These are phyloP conservation scores for Pichia sp. DNA, from an alignment of 1,139 yeast species.

Conservation along the genomic window DNA sequence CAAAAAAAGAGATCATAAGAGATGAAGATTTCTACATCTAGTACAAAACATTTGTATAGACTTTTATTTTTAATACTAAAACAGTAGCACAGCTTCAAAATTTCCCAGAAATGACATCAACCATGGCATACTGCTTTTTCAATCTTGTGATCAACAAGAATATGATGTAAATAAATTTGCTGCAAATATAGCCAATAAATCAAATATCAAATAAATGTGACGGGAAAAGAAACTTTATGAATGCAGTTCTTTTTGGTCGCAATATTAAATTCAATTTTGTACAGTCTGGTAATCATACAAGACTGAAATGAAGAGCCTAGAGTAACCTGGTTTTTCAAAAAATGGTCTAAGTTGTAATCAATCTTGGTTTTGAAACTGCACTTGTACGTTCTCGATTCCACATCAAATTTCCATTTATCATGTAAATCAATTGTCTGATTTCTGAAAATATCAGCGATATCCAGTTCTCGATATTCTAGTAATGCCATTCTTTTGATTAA, in stretches of 20 bases:
- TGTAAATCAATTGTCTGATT: not conserved
- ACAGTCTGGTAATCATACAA: slow-evolving; percentile 6
- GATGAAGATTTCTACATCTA: too few relatives aligned
- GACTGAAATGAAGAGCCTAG: slow-evolving; percentile 9
- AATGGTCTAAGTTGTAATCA: not conserved
- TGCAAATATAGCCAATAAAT: too few relatives aligned
- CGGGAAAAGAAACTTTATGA: not conserved
- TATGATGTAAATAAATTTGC: too few relatives aligned
- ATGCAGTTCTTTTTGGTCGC: not conserved
- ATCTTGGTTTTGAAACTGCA: not conserved
- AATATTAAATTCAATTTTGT: slow-evolving; percentile 3
- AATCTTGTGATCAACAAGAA: too few relatives aligned
- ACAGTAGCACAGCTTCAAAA: too few relatives aligned
- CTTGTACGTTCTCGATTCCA: not conserved
- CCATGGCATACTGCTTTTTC: too few relatives aligned
- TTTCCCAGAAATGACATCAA: too few relatives aligned
- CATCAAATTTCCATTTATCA: slow-evolving; percentile 3
- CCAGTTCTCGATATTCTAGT: slow-evolving; percentile 1
- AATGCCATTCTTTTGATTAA: slow-evolving; percentile 4
- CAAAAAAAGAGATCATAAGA: too few relatives aligned
- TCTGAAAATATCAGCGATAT: slow-evolving; percentile 3
- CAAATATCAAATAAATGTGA: not conserved
- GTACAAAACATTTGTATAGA: too few relatives aligned
- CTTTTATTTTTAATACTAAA: too few relatives aligned
- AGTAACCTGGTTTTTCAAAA: slow-evolving; percentile 1